Evolutionary conservation across 306 rosid genomes (phyloP).

Genomic region (Corylus avellana): DNA sequence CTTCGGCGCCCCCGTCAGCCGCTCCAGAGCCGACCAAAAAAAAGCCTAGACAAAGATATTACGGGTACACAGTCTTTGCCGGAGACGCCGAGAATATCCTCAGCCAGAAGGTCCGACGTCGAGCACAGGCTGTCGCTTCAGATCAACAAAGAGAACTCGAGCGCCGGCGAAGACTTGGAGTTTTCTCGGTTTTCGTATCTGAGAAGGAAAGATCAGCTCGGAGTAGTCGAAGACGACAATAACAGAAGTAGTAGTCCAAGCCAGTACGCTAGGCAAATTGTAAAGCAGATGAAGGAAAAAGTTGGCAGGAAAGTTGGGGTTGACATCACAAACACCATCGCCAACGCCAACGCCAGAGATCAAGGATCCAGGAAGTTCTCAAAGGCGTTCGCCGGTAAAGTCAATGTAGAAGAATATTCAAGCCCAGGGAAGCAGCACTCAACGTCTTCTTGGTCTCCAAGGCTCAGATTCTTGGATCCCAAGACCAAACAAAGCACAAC

Average conservation of each 20-base stretch:
- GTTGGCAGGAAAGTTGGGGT: constrained; percentile 63
- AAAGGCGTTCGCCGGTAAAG: constrained; percentile 21
- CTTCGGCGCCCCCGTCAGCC: constrained; percentile 26
- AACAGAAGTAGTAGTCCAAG: constrained; percentile 40
- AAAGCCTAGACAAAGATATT: constrained; percentile 33
- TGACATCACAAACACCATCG: constrained; percentile 70
- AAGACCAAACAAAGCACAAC: constrained; percentile 38
- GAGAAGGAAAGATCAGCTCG: constrained; percentile 33
- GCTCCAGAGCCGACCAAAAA: constrained; percentile 37
- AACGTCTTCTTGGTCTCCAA: constrained; percentile 43
- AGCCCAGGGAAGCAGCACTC: constrained; percentile 42
- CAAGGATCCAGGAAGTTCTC: constrained; percentile 38
- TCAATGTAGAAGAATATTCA: constrained; percentile 31
- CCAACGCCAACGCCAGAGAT: constrained; percentile 43
- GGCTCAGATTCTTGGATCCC: constrained; percentile 47
- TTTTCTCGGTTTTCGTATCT: constrained; percentile 45
- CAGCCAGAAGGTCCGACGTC: constrained; percentile 67
- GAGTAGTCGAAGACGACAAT: constrained; percentile 41
- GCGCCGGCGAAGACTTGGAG: constrained; percentile 42
- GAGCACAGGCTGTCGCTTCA: constrained; percentile 83
- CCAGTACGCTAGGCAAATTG: constrained; percentile 68
- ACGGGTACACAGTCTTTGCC: constrained; percentile 58
- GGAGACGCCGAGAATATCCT: constrained; percentile 74
- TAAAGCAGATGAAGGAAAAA: constrained; percentile 70
- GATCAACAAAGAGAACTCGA: constrained; percentile 61